phyloP scores from a whole-genome alignment of 306 rosid species.

The Trifolium repens region DNA sequence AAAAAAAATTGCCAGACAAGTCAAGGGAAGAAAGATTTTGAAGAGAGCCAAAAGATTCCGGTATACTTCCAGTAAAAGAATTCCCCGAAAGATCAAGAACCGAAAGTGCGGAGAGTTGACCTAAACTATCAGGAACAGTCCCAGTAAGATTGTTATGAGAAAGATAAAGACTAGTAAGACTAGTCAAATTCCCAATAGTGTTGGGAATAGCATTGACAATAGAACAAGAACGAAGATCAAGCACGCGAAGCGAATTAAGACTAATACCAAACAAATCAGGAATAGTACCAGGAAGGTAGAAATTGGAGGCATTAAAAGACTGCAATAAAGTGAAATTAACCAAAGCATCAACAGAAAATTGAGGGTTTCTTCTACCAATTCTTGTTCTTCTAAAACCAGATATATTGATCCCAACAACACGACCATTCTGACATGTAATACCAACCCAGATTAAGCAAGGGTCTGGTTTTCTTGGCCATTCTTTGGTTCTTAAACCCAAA shows the following conservation, averaged over 20 bases:
- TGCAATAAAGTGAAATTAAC: slow-evolving; percentile 70
- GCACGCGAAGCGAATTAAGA: slow-evolving; percentile 53
- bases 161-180: slow-evolving; percentile 65
- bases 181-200: slow-evolving; percentile 69
- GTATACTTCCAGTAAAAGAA: slow-evolving; percentile 61
- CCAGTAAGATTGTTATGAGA: slow-evolving; percentile 75
- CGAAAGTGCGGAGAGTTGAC: slow-evolving; percentile 62
- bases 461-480: slow-evolving; percentile 86
- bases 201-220: slow-evolving; percentile 66
- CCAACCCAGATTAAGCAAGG: slow-evolving; percentile 82
- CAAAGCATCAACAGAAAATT: slow-evolving; percentile 69
- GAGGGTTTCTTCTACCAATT: slow-evolving; percentile 71
- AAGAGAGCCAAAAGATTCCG: slow-evolving; percentile 56
- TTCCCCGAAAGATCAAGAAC: slow-evolving; percentile 78
- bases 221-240: slow-evolving; percentile 88
- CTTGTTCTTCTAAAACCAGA: slow-evolving; percentile 86
- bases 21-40: slow-evolving; percentile 70
- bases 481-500: slow-evolving; percentile 76
- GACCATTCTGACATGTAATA: slow-evolving; percentile 67
- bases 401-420: slow-evolving; percentile 76
- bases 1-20: slow-evolving; percentile 65
- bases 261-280: slow-evolving; percentile 77
- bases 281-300: slow-evolving; percentile 72
- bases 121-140: slow-evolving; percentile 59
- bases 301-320: slow-evolving; percentile 82